Base-by-base conservation (phyloP, 1,139 yeast genomes). In the Taphrina communis region DNA sequence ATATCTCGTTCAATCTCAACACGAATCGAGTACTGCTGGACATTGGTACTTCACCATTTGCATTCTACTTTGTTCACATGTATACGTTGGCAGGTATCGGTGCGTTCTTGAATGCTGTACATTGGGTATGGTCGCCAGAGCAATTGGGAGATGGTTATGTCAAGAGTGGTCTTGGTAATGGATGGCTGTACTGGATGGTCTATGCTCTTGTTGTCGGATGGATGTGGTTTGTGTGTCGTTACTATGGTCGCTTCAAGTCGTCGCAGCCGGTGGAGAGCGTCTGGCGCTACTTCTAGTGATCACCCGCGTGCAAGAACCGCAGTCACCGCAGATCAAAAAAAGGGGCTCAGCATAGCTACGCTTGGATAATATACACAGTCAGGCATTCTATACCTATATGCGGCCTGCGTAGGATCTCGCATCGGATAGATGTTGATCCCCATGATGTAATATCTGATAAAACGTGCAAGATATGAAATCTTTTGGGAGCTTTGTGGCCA, bases 181-280 rank as follows among this genome's bases (percentile, higher is more conserved):
- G 67, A n/a, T 44, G 61, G 61, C 8, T 21, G 14, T 63, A 53
- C 42, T 63, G 67, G 67, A 19, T 50, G 21, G 52, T 63, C 14
- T 63, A 63, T 36, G 55, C 59, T n/a, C 39, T 63, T 9, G 39
- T 63, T 9, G 56, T 63, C 7, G 44, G 41, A 6, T 63, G 67
- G 67, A 63, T 63, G 67, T 63, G 67, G 67, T 63, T 63, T 17
- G 67, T 63, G 35, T 63, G 67, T 38, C 55, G 67, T 6, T 19
- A 48, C 35, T 63, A 63, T 44, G 67, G 67, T 11, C 31, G 56
- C 12, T 63, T 63, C 67, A 63, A 63, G 61, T 39, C 55, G 51
- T 35, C 55, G 25, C 55, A 55, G 38, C 19, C 55, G 19, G 55
- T 55, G 12, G 67, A 63, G 14, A 63, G 67, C 35, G 55, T 50